Base-by-base conservation (phyloP, 2,329 filamentous ascomycete species). In the Orbilia blumenaviensis region DNA sequence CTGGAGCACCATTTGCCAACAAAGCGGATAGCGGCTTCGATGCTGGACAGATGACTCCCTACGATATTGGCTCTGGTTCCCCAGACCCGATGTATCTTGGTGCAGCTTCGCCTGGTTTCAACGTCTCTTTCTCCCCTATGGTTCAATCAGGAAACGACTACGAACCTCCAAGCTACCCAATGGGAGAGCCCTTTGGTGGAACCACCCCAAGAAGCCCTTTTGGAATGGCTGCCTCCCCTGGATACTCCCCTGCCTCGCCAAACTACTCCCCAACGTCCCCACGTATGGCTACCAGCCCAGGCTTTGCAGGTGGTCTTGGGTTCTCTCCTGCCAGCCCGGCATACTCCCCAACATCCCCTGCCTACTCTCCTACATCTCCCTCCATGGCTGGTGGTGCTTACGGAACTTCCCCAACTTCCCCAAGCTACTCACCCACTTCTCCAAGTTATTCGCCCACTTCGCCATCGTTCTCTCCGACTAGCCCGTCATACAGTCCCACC, bases 1-100 rank as follows among this genome's bases (percentile, higher is more conserved):
- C 91, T 85, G 78, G 71, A 9, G 78, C 78, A 29, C 90, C 90
- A 12, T 87, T 90, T 79, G 94, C 93, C 85, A 91, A 90, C 72
- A 87, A 88, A 69, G 89, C 90, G 76, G 87, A 91, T 52, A 58
- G 44, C 23, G 48, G 67, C 3, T 69, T 78, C 34, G 66, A 76
- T 25, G 91, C 92, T 76, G 95, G 95, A 79, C 92, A 93, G 66
- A 92, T 93, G 44, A 99, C 95, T 7, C 96, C 96, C 0, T 99
- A 99, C 83, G 95, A 98, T 82, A 85, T 86, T 78, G 88, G 87
- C 36, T 90, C 88, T 12, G 89, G 89, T 8, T 86, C 88, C 81
- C 86, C 88, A 78, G 89, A 90, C 79, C 87, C 84, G 62, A 85
- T 85, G 29, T 88, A 86, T 80, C 85, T 86, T 77, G 91, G 90